Conservation (phyloP, 257 asterid genomes). For the Solanum medicagineum region DNA sequence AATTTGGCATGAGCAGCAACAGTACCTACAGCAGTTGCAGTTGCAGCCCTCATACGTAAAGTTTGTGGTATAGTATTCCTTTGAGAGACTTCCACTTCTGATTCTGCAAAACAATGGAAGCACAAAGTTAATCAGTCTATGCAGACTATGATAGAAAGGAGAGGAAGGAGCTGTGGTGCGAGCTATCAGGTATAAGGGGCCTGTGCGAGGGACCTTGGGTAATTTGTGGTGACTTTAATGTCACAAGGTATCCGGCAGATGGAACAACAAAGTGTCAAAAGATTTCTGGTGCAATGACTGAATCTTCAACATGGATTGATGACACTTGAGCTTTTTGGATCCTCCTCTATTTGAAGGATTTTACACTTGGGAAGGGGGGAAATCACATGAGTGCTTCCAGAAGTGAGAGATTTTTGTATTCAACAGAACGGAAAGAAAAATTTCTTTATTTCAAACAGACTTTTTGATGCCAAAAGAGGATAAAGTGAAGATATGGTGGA, state of each 20-base stretch:
- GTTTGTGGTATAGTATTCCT: constrained; percentile 49
- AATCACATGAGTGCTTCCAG: not conserved
- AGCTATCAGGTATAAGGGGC: not conserved
- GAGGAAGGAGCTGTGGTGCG: not conserved
- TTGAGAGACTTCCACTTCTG: constrained; percentile 15
- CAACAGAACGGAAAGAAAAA: not conserved
- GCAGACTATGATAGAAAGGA: not conserved
- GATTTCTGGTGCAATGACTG: not conserved
- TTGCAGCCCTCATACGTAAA: constrained; percentile 71
- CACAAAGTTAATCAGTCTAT: not conserved
- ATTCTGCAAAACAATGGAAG: constrained; percentile 20
- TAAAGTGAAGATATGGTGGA: not conserved
- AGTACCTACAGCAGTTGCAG: constrained; percentile 82
- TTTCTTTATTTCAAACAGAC: not conserved
- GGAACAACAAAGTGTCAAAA: not conserved
- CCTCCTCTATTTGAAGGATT: not conserved
- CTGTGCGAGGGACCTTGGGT: not conserved
- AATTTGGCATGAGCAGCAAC: constrained; percentile 87
- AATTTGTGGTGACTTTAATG: not conserved
- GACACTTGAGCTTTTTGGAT: not conserved
- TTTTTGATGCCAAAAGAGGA: not conserved
- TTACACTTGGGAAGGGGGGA: not conserved
- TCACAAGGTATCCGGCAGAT: not conserved
- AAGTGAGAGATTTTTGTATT: not conserved
- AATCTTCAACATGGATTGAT: not conserved